Evolutionary conservation across 805 yeast species (phyloP).

Genomic region (Candida michaelii): DNA sequence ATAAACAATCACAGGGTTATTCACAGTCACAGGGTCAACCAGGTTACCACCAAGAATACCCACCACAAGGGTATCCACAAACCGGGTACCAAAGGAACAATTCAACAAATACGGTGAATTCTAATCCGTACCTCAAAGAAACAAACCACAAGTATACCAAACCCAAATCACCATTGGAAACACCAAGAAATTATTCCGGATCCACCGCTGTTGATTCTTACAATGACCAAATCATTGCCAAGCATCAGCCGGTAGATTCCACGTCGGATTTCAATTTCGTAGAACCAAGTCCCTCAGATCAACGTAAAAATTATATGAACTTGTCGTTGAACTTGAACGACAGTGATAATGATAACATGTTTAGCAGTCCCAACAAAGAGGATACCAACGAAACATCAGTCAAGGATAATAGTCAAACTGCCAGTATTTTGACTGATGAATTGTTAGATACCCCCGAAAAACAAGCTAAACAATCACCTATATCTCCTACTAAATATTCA

Average conservation of each 20-base stretch:
- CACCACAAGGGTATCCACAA: too few relatives aligned
- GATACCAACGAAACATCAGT: conserved; percentile 14
- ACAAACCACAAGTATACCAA: not conserved
- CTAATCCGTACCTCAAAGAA: not conserved
- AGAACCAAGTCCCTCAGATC: conserved; percentile 14
- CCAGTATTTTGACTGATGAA: conserved; percentile 15
- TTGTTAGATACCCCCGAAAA: conserved; percentile 15
- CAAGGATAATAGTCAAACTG: conserved; percentile 8
- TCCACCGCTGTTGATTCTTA: conserved; percentile 14
- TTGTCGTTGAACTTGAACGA: conserved; percentile 19
- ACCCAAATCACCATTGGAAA: conserved; percentile 2
- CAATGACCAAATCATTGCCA: conserved; percentile 8
- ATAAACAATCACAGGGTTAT: too few relatives aligned
- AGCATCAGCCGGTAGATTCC: conserved; percentile 9
- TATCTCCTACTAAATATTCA: conserved; percentile 6
- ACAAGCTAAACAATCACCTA: not conserved
- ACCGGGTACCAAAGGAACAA: too few relatives aligned
- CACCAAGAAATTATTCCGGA: conserved; percentile 15
- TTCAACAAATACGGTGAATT: too few relatives aligned
- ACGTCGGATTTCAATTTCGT: conserved; percentile 16
- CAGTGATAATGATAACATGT: conserved; percentile 6
- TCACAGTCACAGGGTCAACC: too few relatives aligned
- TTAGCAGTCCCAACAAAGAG: conserved; percentile 4
- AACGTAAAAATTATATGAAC: conserved; percentile 23
- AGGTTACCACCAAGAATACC: too few relatives aligned